These are phyloP conservation scores for Raddia guianensis DNA, from an alignment of 176 grass and related monocot genomes.

Conservation along the genomic window DNA sequence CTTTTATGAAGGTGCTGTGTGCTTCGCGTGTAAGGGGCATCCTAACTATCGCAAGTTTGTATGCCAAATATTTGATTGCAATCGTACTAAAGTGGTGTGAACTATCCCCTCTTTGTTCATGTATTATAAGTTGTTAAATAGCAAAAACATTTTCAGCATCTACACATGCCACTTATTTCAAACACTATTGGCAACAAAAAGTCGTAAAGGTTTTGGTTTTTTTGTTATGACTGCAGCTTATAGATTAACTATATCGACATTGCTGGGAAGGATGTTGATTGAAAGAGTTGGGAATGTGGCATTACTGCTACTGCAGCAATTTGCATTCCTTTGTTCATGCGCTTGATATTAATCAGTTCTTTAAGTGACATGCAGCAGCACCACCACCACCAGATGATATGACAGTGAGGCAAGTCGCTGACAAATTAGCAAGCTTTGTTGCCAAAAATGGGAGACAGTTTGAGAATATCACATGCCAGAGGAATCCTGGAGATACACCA, in stretches of 20 bases:
- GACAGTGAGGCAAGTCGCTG: constrained; percentile 87
- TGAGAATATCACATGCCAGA: constrained; percentile 90
- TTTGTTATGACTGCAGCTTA: constrained; percentile 59
- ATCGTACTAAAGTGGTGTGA: constrained; percentile 8
- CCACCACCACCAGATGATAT: constrained; percentile 82
- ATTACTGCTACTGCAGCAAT: constrained; percentile 70
- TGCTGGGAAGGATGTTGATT: constrained; percentile 71
- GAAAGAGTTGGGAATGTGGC: constrained; percentile 74
- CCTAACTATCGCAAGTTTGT: background rate
- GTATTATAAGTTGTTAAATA: constrained; percentile 20
- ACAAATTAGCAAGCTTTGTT: constrained; percentile 91
- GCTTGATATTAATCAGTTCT: constrained; percentile 83
- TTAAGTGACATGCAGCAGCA: constrained; percentile 99
- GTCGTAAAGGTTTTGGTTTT: constrained; percentile 55
- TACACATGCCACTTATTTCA: constrained; percentile 25
- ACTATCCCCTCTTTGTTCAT: background rate
- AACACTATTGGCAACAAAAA: constrained; percentile 8
- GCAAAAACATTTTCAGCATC: constrained; percentile 19
- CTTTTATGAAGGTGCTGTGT: background rate
- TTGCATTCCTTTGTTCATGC: constrained; percentile 71
- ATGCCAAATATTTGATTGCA: background rate
- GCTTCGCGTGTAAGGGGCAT: background rate
- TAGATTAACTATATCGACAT: constrained; percentile 62
- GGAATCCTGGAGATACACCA: constrained; percentile 91
- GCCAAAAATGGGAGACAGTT: constrained; percentile 95